A percentile compares a stretch with the other conserved stretches of the same genome.
These are phyloP conservation scores for Neurospora sp. DNA, from an alignment of 2,329 filamentous ascomycete genomes.

Conservation along the genomic window DNA sequence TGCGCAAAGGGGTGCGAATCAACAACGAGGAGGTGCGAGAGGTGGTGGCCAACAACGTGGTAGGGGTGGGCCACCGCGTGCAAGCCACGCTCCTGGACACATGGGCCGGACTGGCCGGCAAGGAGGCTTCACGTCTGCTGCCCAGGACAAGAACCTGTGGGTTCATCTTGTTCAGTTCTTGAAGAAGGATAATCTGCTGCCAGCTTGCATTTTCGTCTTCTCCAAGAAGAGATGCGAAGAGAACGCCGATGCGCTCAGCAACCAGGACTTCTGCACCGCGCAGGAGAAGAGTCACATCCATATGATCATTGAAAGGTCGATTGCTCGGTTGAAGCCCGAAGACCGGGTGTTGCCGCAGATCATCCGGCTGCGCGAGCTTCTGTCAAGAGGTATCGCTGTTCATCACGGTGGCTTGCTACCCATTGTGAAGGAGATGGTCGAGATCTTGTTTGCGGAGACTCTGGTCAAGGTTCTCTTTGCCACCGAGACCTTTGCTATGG, in stretches of 20 bases:
- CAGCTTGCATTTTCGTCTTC: slow-evolving; percentile 95
- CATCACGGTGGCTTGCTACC: slow-evolving; percentile 91
- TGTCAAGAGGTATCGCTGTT: slow-evolving; percentile 84
- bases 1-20: slow-evolving; percentile 36
- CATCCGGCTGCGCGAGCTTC: slow-evolving; percentile 71
- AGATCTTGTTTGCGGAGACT: slow-evolving; percentile 90
- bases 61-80: slow-evolving; percentile 47
- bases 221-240: slow-evolving; percentile 97
- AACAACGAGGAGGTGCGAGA: slow-evolving; percentile 37
- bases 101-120: slow-evolving; percentile 82
- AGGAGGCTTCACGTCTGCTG: slow-evolving; percentile 77
- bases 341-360: slow-evolving; percentile 90
- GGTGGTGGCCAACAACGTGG: slow-evolving; percentile 46
- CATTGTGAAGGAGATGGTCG: slow-evolving; percentile 95
- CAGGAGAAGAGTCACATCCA: slow-evolving; percentile 94
- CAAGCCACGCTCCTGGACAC: slow-evolving; percentile 62
- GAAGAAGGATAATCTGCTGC: slow-evolving; percentile 76
- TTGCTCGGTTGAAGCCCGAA: slow-evolving; percentile 83
- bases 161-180: slow-evolving; percentile 90
- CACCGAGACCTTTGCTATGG: slow-evolving; percentile 98
- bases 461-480: slow-evolving; percentile 95
- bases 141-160: slow-evolving; percentile 94
- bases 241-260: slow-evolving; percentile 89
- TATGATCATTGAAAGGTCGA: slow-evolving; percentile 93
- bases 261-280: slow-evolving; percentile 89